Evolutionary conservation across 208 protist species (phyloP).

Genomic region (Herpetomonas tarakana): DNA sequence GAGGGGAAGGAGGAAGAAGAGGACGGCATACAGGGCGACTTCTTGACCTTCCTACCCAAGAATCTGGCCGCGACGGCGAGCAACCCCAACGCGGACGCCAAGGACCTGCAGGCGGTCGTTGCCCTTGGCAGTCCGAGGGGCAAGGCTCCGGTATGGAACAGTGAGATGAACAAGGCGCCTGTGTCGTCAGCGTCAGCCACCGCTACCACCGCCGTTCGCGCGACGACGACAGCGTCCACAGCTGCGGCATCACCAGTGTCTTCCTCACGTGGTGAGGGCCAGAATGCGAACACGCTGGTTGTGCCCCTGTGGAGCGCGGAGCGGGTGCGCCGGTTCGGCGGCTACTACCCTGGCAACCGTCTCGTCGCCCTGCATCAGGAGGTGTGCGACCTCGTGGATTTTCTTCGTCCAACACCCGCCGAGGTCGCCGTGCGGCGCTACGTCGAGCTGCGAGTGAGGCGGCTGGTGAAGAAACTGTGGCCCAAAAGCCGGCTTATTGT

Average conservation of each 20-base stretch:
- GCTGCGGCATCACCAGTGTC: too few species aligned
- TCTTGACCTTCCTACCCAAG: slow-evolving; percentile 32
- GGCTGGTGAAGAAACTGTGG: slow-evolving; percentile 65
- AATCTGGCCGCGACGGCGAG: not conserved
- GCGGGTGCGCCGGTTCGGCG: slow-evolving; percentile 34
- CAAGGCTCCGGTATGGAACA: not conserved
- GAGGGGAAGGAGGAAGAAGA: slow-evolving; percentile 3
- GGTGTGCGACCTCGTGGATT: slow-evolving; percentile 78
- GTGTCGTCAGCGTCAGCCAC: not conserved
- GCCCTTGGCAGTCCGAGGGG: not conserved
- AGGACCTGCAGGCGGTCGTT: slow-evolving; percentile 41
- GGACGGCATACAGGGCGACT: slow-evolving; percentile 54
- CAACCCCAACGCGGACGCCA: not conserved
- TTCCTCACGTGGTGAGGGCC: too few species aligned
- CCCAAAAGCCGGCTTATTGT: slow-evolving; percentile 68
- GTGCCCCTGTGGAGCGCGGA: slow-evolving; percentile 38
- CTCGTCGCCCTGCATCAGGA: slow-evolving; percentile 84
- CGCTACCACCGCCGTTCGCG: not conserved
- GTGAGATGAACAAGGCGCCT: not conserved
- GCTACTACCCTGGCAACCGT: slow-evolving; percentile 44
- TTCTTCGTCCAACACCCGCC: slow-evolving; percentile 64
- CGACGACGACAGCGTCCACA: not conserved
- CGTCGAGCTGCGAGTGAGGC: slow-evolving; percentile 53
- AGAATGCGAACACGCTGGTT: slow-evolving; percentile 3
- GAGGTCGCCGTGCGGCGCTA: slow-evolving; percentile 78